phyloP scores from a whole-genome alignment of 2,329 filamentous ascomycete genomes.

The Sphaerulina musiva region DNA sequence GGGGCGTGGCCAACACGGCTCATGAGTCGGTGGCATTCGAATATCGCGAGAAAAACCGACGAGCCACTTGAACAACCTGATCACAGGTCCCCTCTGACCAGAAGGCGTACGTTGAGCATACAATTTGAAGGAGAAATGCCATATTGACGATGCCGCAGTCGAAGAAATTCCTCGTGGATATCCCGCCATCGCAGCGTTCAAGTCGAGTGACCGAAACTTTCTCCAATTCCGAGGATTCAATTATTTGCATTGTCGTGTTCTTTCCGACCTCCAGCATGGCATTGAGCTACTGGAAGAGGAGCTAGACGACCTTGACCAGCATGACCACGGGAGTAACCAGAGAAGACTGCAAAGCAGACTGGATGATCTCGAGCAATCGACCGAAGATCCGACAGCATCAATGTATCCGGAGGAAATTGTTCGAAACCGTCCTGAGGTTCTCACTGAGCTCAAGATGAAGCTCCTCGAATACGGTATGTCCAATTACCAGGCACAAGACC shows the following conservation, averaged over 20 bases:
- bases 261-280: constrained; percentile 37
- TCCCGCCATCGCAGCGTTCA: constrained; percentile 36
- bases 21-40: too few relatives aligned
- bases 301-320: constrained; percentile 29
- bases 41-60: too few relatives aligned
- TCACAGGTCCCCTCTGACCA: too few relatives aligned
- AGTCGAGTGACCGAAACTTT: constrained; percentile 38
- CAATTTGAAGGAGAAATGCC: too few relatives aligned
- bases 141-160: constrained; percentile 21
- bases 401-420: constrained; percentile 9
- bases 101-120: too few relatives aligned
- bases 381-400: constrained; percentile 19
- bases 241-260: constrained; percentile 37
- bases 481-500: constrained; percentile 20
- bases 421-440: not conserved
- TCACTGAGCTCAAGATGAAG: constrained; percentile 5
- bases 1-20: too few relatives aligned
- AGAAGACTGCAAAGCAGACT: constrained; percentile 9
- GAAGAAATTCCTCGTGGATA: constrained; percentile 37
- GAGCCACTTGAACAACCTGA: too few relatives aligned
- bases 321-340: constrained; percentile 13
- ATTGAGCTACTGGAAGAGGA: constrained; percentile 35
- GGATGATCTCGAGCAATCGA: constrained; percentile 5
- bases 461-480: constrained; percentile 24
- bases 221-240: constrained; percentile 37